Conservation (phyloP, 2,329 filamentous ascomycete species). For the Parastagonospora avenae region DNA sequence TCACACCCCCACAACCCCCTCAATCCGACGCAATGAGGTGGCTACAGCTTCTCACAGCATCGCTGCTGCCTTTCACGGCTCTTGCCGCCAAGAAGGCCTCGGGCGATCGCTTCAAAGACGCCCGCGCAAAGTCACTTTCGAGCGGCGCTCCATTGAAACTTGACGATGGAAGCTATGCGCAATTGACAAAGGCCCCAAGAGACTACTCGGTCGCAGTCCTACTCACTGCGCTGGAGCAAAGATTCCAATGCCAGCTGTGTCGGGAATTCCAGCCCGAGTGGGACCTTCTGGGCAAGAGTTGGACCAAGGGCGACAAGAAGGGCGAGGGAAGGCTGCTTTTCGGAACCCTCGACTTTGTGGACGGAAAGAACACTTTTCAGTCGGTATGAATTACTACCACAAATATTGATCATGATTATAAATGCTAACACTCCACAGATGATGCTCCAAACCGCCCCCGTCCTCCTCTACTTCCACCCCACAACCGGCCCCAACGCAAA, state of each 20-base stretch:
- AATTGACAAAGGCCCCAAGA: conserved; percentile 75
- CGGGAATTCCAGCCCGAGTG: conserved; percentile 93
- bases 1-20: conserved; percentile 18
- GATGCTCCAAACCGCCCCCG: conserved; percentile 89
- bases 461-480: conserved; percentile 85
- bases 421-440: conserved; percentile 64
- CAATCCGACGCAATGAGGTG: conserved; percentile 65
- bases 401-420: not conserved
- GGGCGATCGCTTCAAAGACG: conserved; percentile 71
- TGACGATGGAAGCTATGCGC: conserved; percentile 74
- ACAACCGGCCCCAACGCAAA: conserved; percentile 81
- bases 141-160: conserved; percentile 73
- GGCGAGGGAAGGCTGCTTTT: conserved; percentile 76
- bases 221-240: conserved; percentile 81
- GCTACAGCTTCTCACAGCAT: conserved; percentile 65
- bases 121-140: conserved; percentile 69
- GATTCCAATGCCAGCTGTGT: conserved; percentile 86
- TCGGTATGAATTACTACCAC: conserved; percentile 62
- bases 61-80: conserved; percentile 65
- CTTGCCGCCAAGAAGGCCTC: conserved; percentile 68
- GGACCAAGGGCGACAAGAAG: conserved; percentile 81
- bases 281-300: conserved; percentile 83
- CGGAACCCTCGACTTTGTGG: conserved; percentile 82
- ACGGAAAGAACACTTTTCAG: conserved; percentile 85
- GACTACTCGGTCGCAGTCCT: conserved; percentile 85